phyloP scores from a whole-genome alignment of 441 rosid genomes.

The Arabidopsis hybrid region DNA sequence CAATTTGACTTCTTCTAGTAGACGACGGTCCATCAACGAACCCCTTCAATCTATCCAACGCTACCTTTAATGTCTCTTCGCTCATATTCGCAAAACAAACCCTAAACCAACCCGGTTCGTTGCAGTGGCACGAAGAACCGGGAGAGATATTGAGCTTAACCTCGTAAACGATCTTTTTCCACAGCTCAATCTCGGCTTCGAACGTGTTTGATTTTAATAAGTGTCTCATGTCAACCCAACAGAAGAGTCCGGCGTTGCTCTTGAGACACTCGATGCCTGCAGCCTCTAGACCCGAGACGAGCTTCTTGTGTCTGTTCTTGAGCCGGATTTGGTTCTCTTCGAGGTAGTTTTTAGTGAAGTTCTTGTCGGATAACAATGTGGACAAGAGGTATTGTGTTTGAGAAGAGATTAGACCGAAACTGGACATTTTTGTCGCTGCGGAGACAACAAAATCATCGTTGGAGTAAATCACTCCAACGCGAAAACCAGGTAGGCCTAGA shows the following conservation, averaged over 20 bases:
- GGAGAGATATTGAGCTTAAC: slow-evolving; percentile 88
- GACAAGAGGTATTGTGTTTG: slow-evolving; percentile 91
- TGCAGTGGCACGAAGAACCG: slow-evolving; percentile 91
- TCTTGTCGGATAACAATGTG: slow-evolving; percentile 76
- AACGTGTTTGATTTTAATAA: slow-evolving; percentile 68
- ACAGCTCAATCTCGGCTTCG: slow-evolving; percentile 85
- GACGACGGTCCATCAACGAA: slow-evolving; percentile 57
- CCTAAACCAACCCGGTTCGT: slow-evolving; percentile 93
- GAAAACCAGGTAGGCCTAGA: slow-evolving; percentile 95
- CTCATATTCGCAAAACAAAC: slow-evolving; percentile 96
- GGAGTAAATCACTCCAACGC: slow-evolving; percentile 94
- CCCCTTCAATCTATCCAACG: slow-evolving; percentile 64
- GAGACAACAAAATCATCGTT: slow-evolving; percentile 75
- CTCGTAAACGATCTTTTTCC: slow-evolving; percentile 85
- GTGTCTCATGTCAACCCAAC: slow-evolving; percentile 95
- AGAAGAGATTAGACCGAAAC: slow-evolving; percentile 92
- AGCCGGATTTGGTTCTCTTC: slow-evolving; percentile 75
- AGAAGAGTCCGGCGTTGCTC: slow-evolving; percentile 88
- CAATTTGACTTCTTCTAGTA: slow-evolving; percentile 42
- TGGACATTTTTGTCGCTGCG: slow-evolving; percentile 95
- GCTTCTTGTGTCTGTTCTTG: slow-evolving; percentile 55
- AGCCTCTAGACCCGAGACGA: slow-evolving; percentile 71
- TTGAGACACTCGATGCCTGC: slow-evolving; percentile 71
- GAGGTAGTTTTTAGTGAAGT: slow-evolving; percentile 73
- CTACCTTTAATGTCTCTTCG: slow-evolving; percentile 69